Evolutionary conservation across 371 early-diverging fungal genomes (phyloP), one percentile per base, ranked within the genome.

Genomic region (Mortierella sp.): DNA sequence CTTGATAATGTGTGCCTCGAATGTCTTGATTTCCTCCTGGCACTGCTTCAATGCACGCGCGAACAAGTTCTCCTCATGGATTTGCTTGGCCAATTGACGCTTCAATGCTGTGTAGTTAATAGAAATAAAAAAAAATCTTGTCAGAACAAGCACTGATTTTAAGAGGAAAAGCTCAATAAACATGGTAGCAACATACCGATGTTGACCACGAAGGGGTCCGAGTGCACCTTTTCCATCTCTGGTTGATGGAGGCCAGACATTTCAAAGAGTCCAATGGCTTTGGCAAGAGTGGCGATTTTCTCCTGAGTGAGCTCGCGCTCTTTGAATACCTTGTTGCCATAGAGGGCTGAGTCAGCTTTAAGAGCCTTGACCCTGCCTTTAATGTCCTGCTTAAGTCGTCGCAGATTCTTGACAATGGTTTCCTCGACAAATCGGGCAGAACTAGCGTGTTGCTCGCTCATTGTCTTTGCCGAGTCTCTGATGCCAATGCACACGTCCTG

Each of bases 1-100:
- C 40, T 65, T 64, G 56, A 78, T 69, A 37, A 66, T 66, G 49
- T 78, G 70, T 12, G 72, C 69, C 55, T 78, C 78, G 43, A 78
- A 78, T 9, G 72, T 68, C 61, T 61, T 64, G 47, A 69, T 62
- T 59, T 78, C 64, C 2, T 78, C 78, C 66, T 78, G 78, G 51
- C 78, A 78, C 42, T 78, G 78, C 58, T 65, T 68, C 72, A 78
- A 62, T 37, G 78, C 78, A 43, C 72, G 78, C 9, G 78, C 78
- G 64, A 78, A 78, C 49, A 78, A 23, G 57, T 78, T 78, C 40
- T 78, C 78, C 47, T 78, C 78, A 10, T 72, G 59, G 54, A 78
- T 68, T 45, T 78, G 78, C 54, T 78, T 78, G 17, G 69, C 78
- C 65, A 78, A 49, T 37, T 78, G 78, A 42, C 69, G 68, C 32